Evolutionary conservation across 495 filamentous ascomycete genomes (phyloP).

Genomic region (Parathielavia appendiculata): DNA sequence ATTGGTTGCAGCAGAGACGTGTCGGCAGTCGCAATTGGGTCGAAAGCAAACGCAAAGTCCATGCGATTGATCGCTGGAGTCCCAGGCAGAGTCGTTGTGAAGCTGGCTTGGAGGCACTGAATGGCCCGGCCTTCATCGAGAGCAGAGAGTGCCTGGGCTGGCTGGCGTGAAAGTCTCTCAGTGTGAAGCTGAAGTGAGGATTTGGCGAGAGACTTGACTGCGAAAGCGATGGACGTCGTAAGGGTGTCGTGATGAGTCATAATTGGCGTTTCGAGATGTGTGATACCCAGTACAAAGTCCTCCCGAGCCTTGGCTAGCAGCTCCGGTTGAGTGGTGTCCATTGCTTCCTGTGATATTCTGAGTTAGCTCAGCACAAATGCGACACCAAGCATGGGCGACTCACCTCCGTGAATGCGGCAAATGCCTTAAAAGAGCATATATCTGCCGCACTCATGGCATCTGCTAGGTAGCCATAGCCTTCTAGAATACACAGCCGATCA

Average conservation of each 20-base stretch:
- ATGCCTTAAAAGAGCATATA: constrained; percentile 36
- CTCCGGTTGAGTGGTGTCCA: constrained; percentile 60
- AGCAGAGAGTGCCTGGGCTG: constrained; percentile 13
- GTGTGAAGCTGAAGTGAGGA: constrained; percentile 25
- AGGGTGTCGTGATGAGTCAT: constrained; percentile 27
- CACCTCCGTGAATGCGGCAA: constrained; percentile 40
- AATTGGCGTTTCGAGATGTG: constrained; percentile 51
- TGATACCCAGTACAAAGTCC: constrained; percentile 60
- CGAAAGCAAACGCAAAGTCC: constrained; percentile 51
- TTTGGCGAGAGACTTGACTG: constrained; percentile 37
- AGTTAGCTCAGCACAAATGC: constrained; percentile 16
- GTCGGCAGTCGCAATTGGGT: constrained; percentile 49
- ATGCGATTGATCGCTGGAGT: constrained; percentile 30
- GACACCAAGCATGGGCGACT: constrained; percentile 18
- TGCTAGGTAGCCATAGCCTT: constrained; percentile 32
- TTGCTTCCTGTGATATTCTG: constrained; percentile 33
- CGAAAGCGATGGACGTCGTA: constrained; percentile 22
- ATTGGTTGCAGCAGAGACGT: constrained; percentile 29
- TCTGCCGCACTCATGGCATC: constrained; percentile 50
- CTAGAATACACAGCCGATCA: constrained; percentile 27
- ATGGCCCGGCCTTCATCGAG: constrained; percentile 31
- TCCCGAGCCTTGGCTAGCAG: constrained; percentile 53
- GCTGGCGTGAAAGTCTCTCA: neutral
- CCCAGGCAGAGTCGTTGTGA: constrained; percentile 19
- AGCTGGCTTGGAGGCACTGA: constrained; percentile 27